These are phyloP conservation scores for Brassica hybrid DNA, from an alignment of 441 rosid species.

Conservation along the genomic window DNA sequence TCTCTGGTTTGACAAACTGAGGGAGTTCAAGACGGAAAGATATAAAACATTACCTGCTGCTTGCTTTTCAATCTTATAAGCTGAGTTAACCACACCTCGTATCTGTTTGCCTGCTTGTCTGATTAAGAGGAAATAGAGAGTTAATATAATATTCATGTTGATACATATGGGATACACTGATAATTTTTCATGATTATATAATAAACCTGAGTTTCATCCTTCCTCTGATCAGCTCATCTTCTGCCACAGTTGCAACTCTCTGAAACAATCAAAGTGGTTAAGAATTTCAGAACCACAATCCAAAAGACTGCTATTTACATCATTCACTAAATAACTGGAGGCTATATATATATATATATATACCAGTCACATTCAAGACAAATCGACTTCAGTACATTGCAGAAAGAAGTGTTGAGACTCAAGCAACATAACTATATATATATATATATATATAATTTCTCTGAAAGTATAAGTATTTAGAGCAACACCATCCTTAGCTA, in stretches of 20 bases:
- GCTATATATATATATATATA: slow-evolving; percentile 4
- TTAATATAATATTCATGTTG: slow-evolving; percentile 17
- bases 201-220: slow-evolving; percentile 81
- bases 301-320: background rate
- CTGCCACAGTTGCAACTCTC: slow-evolving; percentile 73
- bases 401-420: background rate
- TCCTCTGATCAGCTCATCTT: slow-evolving; percentile 77
- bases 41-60: slow-evolving; percentile 57
- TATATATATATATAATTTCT: too few species aligned
- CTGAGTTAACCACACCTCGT: slow-evolving; percentile 62
- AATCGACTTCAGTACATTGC: background rate
- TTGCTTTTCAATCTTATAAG: slow-evolving; percentile 88
- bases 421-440: background rate
- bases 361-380: background rate
- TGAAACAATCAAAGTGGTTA: slow-evolving; percentile 39
- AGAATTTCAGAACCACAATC: background rate
- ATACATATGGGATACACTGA: slow-evolving; percentile 11
- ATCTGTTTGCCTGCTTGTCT: slow-evolving; percentile 96
- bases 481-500: background rate
- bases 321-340: slow-evolving; percentile 9
- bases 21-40: slow-evolving; percentile 9
- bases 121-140: slow-evolving; percentile 42
- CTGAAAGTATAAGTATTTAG: background rate
- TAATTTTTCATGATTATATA: slow-evolving; percentile 38
- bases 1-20: slow-evolving; percentile 15